A percentile compares a stretch with the other conserved stretches of the same genome.
Evolutionary conservation across 345 rosid species (phyloP).

Genomic region (Acer campestre): DNA sequence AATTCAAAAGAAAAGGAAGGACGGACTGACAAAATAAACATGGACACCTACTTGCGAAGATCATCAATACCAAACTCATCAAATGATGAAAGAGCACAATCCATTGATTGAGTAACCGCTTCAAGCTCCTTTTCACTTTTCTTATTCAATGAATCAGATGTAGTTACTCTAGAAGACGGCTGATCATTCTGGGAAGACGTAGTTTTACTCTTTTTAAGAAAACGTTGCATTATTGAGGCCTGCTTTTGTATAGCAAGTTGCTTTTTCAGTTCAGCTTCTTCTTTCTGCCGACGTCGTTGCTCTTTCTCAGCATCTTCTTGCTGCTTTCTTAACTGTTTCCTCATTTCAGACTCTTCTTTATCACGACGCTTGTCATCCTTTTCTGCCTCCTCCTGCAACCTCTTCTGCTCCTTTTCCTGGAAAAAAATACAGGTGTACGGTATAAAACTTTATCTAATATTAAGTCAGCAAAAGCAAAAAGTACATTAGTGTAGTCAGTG

Average conservation of each 20-base stretch:
- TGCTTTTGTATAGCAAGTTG: conserved; percentile 67
- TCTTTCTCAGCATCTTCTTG: conserved; percentile 82
- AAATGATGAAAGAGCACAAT: conserved; percentile 53
- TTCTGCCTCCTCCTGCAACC: conserved; percentile 58
- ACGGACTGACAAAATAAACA: conserved; percentile 1
- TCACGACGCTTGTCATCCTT: conserved; percentile 57
- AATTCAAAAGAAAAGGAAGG: conserved; percentile 18
- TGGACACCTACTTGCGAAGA: conserved; percentile 58
- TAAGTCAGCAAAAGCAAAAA: not conserved
- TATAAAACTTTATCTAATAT: not conserved
- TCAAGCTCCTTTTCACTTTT: conserved; percentile 37
- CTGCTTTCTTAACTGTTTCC: conserved; percentile 62
- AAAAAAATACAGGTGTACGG: conserved; percentile 1
- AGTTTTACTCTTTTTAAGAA: conserved; percentile 66
- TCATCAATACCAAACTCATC: conserved; percentile 46
- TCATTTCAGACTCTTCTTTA: conserved; percentile 66
- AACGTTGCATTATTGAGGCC: conserved; percentile 89
- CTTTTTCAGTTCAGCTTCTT: conserved; percentile 70
- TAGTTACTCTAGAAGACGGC: conserved; percentile 33
- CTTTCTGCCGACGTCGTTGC: conserved; percentile 69
- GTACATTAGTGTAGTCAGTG: too few species aligned
- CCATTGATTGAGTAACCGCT: conserved; percentile 55
- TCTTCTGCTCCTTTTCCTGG: conserved; percentile 77
- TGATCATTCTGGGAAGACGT: conserved; percentile 34
- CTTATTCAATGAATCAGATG: conserved; percentile 20